phyloP scores from a whole-genome alignment of 1,284 basidiomycete species.

The Sanghuangporus sanghuang region DNA sequence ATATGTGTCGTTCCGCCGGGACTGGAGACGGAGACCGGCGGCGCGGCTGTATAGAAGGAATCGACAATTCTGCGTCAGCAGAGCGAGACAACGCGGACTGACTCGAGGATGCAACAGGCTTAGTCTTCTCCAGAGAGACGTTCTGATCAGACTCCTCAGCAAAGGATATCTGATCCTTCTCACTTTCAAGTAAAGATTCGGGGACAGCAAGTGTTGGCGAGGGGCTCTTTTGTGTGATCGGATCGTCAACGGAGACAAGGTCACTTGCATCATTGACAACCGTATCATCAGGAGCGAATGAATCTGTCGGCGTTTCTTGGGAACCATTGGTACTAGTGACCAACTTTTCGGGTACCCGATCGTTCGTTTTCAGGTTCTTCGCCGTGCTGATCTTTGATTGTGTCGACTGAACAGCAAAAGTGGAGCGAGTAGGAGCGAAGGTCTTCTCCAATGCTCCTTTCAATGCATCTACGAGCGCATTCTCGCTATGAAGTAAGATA shows the following conservation, averaged over 20 bases:
- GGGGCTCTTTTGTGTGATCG: neutral
- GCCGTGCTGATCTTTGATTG: constrained; percentile 6
- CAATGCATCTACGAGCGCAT: constrained; percentile 72
- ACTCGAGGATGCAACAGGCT: neutral
- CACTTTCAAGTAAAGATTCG: neutral
- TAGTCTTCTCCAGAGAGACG: neutral
- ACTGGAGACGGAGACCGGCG: neutral
- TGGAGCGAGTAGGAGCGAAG: constrained; percentile 66
- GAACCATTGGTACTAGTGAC: neutral
- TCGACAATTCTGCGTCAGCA: neutral
- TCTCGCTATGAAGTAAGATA: constrained; percentile 88
- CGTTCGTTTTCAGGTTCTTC: neutral
- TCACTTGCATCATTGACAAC: neutral
- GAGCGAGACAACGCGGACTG: constrained; percentile 9
- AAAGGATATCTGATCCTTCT: constrained; percentile 17
- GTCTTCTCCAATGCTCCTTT: constrained; percentile 60
- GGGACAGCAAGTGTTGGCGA: neutral
- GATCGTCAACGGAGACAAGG: neutral
- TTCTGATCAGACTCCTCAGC: neutral
- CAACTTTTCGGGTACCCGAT: neutral
- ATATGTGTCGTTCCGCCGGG: neutral
- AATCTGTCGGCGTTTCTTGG: neutral
- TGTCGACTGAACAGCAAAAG: constrained; percentile 48
- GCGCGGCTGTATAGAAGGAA: neutral
- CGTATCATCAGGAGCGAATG: neutral